A percentile compares a stretch with the other conserved stretches of the same genome.
These are phyloP conservation scores for Boletus eberwhitei DNA, from an alignment of 768 basidiomycete species.

Conservation along the genomic window DNA sequence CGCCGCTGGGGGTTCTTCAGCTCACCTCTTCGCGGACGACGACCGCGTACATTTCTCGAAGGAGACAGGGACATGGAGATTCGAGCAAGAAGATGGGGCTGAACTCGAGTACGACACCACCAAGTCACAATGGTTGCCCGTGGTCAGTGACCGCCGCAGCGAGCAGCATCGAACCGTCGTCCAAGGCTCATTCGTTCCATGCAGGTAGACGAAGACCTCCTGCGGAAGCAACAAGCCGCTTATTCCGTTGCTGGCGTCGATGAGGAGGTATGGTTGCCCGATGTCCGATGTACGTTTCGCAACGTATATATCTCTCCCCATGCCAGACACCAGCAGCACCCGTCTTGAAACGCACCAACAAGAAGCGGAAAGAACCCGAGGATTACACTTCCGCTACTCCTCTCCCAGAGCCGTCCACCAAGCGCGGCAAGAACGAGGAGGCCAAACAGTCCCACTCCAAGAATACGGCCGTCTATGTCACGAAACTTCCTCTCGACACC, in stretches of 20 bases:
- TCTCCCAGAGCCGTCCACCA: constrained; percentile 53
- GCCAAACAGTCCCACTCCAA: constrained; percentile 62
- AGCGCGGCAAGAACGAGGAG: constrained; percentile 63
- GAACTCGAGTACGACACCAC: constrained; percentile 84
- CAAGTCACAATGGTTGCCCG: constrained; percentile 77
- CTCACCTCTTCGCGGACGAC: constrained; percentile 70
- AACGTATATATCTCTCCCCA: constrained; percentile 20
- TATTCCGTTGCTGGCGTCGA: constrained; percentile 93
- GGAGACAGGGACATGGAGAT: constrained; percentile 74
- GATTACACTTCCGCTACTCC: constrained; percentile 62
- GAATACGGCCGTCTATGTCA: constrained; percentile 91
- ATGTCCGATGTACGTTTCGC: constrained; percentile 19
- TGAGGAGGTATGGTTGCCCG: constrained; percentile 65
- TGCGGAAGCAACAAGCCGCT: constrained; percentile 90
- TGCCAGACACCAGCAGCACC: constrained; percentile 82
- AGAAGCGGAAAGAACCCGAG: constrained; percentile 72
- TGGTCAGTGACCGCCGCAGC: constrained; percentile 51
- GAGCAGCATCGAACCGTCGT: background rate
- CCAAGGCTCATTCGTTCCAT: constrained; percentile 4
- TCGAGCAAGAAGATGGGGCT: constrained; percentile 85
- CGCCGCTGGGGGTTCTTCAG: constrained; percentile 49
- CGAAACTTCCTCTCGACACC: constrained; percentile 74
- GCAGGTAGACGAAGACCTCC: constrained; percentile 82
- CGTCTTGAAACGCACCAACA: constrained; percentile 73
- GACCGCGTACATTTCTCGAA: constrained; percentile 80